Evolutionary conservation across 768 basidiomycete species (phyloP), one percentile per base, ranked within the genome.

Genomic region (Tulasnella calospora): DNA sequence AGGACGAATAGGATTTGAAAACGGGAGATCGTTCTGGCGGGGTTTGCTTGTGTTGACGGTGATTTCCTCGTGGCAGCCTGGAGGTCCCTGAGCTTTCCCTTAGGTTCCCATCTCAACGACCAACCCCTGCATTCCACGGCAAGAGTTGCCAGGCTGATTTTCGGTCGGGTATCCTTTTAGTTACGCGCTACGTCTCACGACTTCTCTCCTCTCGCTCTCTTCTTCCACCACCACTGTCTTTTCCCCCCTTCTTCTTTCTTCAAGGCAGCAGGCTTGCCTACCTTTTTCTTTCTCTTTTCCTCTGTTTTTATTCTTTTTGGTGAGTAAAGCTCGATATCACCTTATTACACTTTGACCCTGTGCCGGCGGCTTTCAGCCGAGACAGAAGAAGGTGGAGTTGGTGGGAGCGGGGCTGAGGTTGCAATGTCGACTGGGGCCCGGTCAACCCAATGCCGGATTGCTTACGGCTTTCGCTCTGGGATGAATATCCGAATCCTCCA

Each of bases 221-320:
- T 67, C 61, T 27, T 27, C 61, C 61, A 67, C 61, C 61, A 67
- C 61, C 61, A 67, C 61, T 67, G 61, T 67, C 61, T 33, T 67
- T 67, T 67, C 61, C 61, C 27, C 15, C 35, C 33, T n/a, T 30
- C 23, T n/a, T 67, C 61, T 67, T 33, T 27, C 15, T 35, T 27
- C 27, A 35, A 67, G 61, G 61, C 61, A 67, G 61, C 61, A 17
- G 61, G 61, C 33, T 67, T 67, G 61, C 61, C 61, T 7, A 35
- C 30, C 61, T 67, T 67, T 67, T 67, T 67, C 61, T 67, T 67
- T 67, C 13, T 15, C 13, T 67, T 27, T 67, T 33, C 27, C 27
- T 67, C 27, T 67, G 10, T 67, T 35, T 67, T 35, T 67, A 30
- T 67, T 17, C 10, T 67, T 67, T 67, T 30, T 67, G 61, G 61